Evolutionary conservation across 805 yeast genomes (phyloP).

Genomic region (Peterozyma toletana): DNA sequence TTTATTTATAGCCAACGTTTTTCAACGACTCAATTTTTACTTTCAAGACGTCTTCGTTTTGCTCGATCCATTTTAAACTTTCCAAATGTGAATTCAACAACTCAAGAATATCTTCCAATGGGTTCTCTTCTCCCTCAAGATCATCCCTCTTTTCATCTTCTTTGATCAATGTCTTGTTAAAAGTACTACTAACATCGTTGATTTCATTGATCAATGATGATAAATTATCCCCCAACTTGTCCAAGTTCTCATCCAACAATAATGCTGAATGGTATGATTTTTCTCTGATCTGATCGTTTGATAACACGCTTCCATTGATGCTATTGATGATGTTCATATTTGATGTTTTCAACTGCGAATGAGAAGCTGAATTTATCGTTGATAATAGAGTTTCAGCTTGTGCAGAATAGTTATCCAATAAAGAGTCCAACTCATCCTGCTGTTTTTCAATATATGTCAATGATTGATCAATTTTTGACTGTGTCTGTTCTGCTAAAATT

Average conservation of each 20-base stretch:
- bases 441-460: conserved; percentile 81
- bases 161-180: conserved; percentile 50
- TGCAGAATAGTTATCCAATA: conserved; percentile 76
- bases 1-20: conserved; percentile 1
- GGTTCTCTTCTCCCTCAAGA: conserved; percentile 32
- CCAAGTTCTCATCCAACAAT: conserved; percentile 73
- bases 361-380: conserved; percentile 19
- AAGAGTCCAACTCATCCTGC: conserved; percentile 81
- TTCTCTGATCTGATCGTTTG: conserved; percentile 81
- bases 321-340: background rate
- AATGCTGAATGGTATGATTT: conserved; percentile 87
- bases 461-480: conserved; percentile 80
- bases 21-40: conserved; percentile 46
- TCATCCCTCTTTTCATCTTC: conserved; percentile 12
- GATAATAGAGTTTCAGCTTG: conserved; percentile 51
- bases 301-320: conserved; percentile 24
- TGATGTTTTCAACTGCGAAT: conserved; percentile 14
- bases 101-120: conserved; percentile 66
- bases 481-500: conserved; percentile 76
- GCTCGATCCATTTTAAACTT: conserved; percentile 82
- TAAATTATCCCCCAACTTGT: conserved; percentile 68
- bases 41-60: conserved; percentile 60
- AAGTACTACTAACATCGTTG: conserved; percentile 74
- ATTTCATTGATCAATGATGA: conserved; percentile 73
- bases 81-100: conserved; percentile 84